Base-by-base conservation (phyloP, 2,329 filamentous ascomycete species). In the Scytalidium sp. region DNA sequence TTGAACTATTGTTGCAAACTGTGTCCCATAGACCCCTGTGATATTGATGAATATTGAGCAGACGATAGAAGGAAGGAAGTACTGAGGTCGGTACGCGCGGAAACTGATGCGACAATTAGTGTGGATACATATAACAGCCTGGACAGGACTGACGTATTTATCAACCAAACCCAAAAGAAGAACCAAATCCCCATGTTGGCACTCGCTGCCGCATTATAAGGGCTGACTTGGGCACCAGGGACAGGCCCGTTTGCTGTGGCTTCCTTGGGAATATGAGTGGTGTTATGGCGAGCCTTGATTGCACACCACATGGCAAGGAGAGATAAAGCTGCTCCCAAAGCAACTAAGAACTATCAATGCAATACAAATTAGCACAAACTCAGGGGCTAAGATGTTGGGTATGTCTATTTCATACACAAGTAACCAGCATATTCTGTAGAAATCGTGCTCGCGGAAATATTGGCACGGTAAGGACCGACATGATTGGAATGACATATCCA, bases 391-490 rank as follows among this genome's bases (percentile, higher is more conserved):
- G 13, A 13, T 13, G 13, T 27, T 27, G 7, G 13, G 25, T 27
- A 7, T 7, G 25, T 27, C 25, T n/a, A n/a, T n/a, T n/a, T 7
- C 25, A 27, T 27, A 27, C 25, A 27, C 25, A 20, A 42, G 51
- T 52, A 10, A 60, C 15, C 39, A 50, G 43, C 41, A 60, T 47
- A 40, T 79, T 87, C 65, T 89, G 85, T 6, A 89, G 65, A 60
- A 86, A 89, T 58, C 88, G 90, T 15, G 84, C 85, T 32, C 87
- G 74, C 0, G 87, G 86, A 65, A 88, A 75, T 50, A 89, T 81
- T 11, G 80, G 73, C 40, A 88, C 75, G 1, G 80, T 78, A 3
- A 90, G 65, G 43, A 89, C 78, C 2, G 78, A 78, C 53, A 87
- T 74, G 55, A 90, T 80, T 41, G 81, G 79, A 3, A 86, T 71